Percentiles rank a stretch among this genome's conserved stretches.
phyloP scores from a whole-genome alignment of 495 filamentous ascomycete genomes.

The Penicillium antarcticum region DNA sequence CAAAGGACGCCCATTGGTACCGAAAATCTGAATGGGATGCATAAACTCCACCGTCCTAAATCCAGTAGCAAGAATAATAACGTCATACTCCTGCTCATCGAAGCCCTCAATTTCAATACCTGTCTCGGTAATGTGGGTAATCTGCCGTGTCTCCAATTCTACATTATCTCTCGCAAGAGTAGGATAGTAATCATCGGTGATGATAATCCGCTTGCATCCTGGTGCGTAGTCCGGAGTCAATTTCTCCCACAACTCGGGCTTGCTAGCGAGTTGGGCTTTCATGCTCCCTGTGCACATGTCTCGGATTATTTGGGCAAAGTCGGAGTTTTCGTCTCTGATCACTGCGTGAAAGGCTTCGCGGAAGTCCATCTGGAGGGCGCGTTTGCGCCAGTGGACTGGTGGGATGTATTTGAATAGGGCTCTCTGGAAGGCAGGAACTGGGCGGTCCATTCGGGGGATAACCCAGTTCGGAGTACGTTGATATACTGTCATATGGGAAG shows the following conservation, averaged over 20 bases:
- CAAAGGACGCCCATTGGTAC: constrained; percentile 37
- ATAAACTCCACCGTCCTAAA: constrained; percentile 55
- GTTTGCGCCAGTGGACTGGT: constrained; percentile 43
- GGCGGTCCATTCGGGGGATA: constrained; percentile 41
- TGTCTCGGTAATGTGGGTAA: constrained; percentile 36
- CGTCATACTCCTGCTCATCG: constrained; percentile 44
- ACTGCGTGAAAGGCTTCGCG: constrained; percentile 42
- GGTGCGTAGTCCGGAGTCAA: constrained; percentile 49
- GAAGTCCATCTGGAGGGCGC: constrained; percentile 45
- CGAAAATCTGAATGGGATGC: constrained; percentile 50
- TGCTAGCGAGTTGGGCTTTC: constrained; percentile 33
- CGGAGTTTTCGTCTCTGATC: constrained; percentile 32
- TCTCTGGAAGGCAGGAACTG: constrained; percentile 36
- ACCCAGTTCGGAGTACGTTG: constrained; percentile 71
- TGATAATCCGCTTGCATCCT: constrained; percentile 55
- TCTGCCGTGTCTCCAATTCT: constrained; percentile 44
- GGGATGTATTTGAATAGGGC: constrained; percentile 41
- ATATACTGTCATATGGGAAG: constrained; percentile 58
- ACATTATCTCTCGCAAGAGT: constrained; percentile 43
- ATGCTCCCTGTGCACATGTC: constrained; percentile 24
- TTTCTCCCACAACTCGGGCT: constrained; percentile 45
- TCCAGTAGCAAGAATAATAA: constrained; percentile 53
- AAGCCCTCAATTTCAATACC: constrained; percentile 42
- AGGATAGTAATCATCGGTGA: constrained; percentile 55
- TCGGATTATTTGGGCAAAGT: constrained; percentile 29